Evolutionary conservation across 1,284 basidiomycete species (phyloP), one percentile per base, ranked within the genome.

Genomic region (Malassezia yamatoensis): DNA sequence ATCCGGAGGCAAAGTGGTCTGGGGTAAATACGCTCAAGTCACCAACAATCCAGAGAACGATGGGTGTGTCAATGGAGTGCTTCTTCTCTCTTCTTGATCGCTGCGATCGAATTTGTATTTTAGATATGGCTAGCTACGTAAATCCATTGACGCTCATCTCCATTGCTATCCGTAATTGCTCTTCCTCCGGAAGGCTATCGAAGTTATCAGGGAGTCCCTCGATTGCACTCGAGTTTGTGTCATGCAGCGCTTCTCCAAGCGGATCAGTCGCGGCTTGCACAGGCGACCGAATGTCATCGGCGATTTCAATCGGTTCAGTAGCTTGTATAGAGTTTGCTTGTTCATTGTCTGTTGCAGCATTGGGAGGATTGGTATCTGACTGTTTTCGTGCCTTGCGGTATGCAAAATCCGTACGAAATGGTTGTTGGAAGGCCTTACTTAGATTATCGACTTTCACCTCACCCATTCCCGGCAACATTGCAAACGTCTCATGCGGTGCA

Each of bases 1-100:
- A n/a, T 87, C 94, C 2, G 91, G 93, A 51, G 94, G 94, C 64
- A 98, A 98, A 76, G 82, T 82, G 21, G 81, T 82, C 0, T 83
- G 81, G 81, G 80, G 80, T n/a, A 68, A 96, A 78, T 96, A 94
- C 69, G 91, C 91, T 1, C 93, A 98, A 75, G 83, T 96, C 68
- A 96, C 72, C 40, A 74, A 74, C 64, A 74, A 74, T 52, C 72
- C 72, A 12, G 68, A 70, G 48, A 70, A 70, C 62, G 67, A 70
- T 40, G 67, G 70, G 41, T 72, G 70, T 45, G 65, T 72, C 44
- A 70, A 70, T 36, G 68, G 62, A 15, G 68, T 70, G 33, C 64
- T 70, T 13, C 65, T 70, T 13, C 48, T 70, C 18, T 68, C 66
- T 35, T 66, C 63, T 7, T 70, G 42, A 37, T 15, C 13, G 6